Evolutionary conservation across 1,284 basidiomycete genomes (phyloP).

Genomic region (Ceratobasidium theobromae): DNA sequence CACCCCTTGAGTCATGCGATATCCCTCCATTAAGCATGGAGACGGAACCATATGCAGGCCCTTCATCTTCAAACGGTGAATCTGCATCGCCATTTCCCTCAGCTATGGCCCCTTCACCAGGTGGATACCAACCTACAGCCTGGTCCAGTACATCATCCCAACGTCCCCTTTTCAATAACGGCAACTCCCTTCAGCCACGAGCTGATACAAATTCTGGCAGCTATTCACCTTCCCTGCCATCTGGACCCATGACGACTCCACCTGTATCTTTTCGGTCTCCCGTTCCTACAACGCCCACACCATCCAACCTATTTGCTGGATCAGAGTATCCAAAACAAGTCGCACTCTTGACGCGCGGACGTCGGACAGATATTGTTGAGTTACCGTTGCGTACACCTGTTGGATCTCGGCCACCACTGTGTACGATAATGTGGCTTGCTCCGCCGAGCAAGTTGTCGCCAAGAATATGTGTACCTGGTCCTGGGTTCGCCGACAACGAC

Average conservation of each 20-base stretch:
- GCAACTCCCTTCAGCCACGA: neutral
- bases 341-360: conserved; percentile 16
- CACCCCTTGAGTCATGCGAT: conserved; percentile 8
- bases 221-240: conserved; percentile 3
- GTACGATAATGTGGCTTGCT: conserved; percentile 18
- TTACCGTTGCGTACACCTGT: conserved; percentile 14
- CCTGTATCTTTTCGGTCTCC: neutral
- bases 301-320: neutral
- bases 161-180: neutral
- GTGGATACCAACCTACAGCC: neutral
- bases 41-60: neutral
- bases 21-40: neutral
- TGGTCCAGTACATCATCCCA: conserved; percentile 8
- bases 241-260: conserved; percentile 4
- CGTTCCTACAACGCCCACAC: neutral
- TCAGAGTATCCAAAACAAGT: conserved; percentile 8
- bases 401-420: conserved; percentile 8
- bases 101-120: neutral
- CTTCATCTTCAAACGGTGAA: neutral
- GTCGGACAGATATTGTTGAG: conserved; percentile 15
- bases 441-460: conserved; percentile 9
- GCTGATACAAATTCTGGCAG: neutral
- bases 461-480: neutral
- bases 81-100: neutral
- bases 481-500: neutral